Evolutionary conservation across 1,284 basidiomycete genomes (phyloP), one percentile per base, ranked within the genome.

Genomic region (Pholiota adiposa): DNA sequence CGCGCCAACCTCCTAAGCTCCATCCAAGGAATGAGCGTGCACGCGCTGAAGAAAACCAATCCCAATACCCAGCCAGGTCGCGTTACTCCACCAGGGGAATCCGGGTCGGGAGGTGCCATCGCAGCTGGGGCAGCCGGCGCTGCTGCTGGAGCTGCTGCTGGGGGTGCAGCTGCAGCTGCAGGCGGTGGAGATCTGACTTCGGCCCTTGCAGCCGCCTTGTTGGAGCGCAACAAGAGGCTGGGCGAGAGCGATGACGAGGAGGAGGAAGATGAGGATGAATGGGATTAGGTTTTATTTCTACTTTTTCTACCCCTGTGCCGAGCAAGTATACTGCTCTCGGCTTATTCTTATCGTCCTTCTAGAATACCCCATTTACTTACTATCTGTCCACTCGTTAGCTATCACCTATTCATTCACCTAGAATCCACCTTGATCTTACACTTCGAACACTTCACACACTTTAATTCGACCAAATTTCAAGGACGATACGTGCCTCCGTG

Each of bases 221-320:
- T 82, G 65, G 87, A 91, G 70, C 80, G 96, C 67, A 98, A 95
- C 74, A 94, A 92, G 73, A 91, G 94, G 70, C 81, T 98, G 72
- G 95, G 93, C 4, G 94, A 95, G 65, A 93, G 88, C 67, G 90
- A 86, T 65, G 94, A 96, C 66, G 94, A 95, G 2, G 94, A 97
- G 41, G 94, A 96, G 11, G 92, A 93, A 5, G 92, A 92, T 36
- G 92, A 94, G 44, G 92, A 93, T 56, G 92, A 93, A 59, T 95
- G 93, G 93, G 93, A 94, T 75, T 88, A 76, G 62, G n/a, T 38
- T 19, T 36, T 25, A 38, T 43, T 52, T 54, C 16, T 54, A 19
- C 1, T 53, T 25, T 41, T 54, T 51, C 14, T 51, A 36, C 6
- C 12, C 12, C 11, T 34, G 33, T 8, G 33, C 16, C 27, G 33